These are phyloP conservation scores for Pyrenophora graminea DNA, from an alignment of 2,329 filamentous ascomycete genomes.

Conservation along the genomic window DNA sequence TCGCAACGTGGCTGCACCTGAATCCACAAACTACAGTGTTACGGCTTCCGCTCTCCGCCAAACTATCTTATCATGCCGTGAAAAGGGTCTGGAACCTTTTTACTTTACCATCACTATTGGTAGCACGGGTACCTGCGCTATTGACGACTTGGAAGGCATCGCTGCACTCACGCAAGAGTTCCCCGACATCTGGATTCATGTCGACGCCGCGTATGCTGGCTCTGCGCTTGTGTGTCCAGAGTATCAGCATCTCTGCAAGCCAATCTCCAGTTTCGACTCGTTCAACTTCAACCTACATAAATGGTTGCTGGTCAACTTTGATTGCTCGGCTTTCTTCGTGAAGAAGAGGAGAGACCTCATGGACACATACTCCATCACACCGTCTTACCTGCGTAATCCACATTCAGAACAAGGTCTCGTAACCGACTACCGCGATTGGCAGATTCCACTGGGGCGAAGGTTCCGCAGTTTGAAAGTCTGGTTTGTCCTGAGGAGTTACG, in stretches of 20 bases:
- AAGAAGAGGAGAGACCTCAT: slow-evolving; percentile 76
- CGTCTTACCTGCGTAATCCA: slow-evolving; percentile 79
- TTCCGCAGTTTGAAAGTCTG: slow-evolving; percentile 92
- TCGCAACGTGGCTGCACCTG: slow-evolving; percentile 66
- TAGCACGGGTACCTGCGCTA: slow-evolving; percentile 84
- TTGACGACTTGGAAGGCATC: slow-evolving; percentile 79
- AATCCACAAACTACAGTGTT: slow-evolving; percentile 70
- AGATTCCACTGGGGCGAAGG: slow-evolving; percentile 86
- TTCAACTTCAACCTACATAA: slow-evolving; percentile 98
- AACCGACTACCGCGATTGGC: slow-evolving; percentile 96
- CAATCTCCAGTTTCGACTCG: slow-evolving; percentile 73
- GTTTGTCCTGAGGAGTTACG: slow-evolving; percentile 88
- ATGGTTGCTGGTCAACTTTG: slow-evolving; percentile 94
- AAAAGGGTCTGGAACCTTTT: slow-evolving; percentile 77
- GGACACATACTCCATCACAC: slow-evolving; percentile 75
- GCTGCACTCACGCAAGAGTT: slow-evolving; percentile 59
- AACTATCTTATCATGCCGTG: slow-evolving; percentile 67
- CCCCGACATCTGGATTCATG: slow-evolving; percentile 80
- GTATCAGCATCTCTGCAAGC: slow-evolving; percentile 68
- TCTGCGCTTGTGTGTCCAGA: slow-evolving; percentile 81
- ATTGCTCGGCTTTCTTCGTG: slow-evolving; percentile 77
- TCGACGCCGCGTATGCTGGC: slow-evolving; percentile 92
- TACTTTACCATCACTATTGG: slow-evolving; percentile 84
- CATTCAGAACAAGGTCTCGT: slow-evolving; percentile 82
- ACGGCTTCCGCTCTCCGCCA: slow-evolving; percentile 65